Evolutionary conservation across 1,284 basidiomycete genomes (phyloP).

Genomic region (Tilletia walkeri): DNA sequence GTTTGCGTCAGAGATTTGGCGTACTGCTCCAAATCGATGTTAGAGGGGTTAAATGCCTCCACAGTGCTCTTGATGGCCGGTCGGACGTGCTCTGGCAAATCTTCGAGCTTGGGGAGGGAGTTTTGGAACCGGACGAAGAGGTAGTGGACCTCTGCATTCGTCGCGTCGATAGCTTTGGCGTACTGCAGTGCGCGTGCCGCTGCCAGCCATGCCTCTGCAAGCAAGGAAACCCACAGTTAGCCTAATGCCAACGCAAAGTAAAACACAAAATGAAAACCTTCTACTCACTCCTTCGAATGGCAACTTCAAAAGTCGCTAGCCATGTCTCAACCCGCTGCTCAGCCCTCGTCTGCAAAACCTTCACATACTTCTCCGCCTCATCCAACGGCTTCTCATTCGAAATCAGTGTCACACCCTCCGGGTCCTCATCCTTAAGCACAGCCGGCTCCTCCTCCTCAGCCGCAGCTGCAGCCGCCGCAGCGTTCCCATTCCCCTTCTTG

Average conservation of each 20-base stretch:
- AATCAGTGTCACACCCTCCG: slow-evolving; percentile 36
- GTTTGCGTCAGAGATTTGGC: slow-evolving; percentile 56
- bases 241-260: not conserved
- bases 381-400: slow-evolving; percentile 63
- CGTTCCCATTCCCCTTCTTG: slow-evolving; percentile 10
- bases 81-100: slow-evolving; percentile 49
- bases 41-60: slow-evolving; percentile 71
- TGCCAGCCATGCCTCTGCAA: slow-evolving; percentile 73
- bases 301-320: slow-evolving; percentile 76
- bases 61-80: slow-evolving; percentile 56
- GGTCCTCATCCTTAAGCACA: slow-evolving; percentile 39
- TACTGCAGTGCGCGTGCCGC: slow-evolving; percentile 70
- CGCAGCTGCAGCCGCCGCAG: slow-evolving; percentile 19
- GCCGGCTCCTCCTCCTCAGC: slow-evolving; percentile 30
- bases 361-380: slow-evolving; percentile 71
- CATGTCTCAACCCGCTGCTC: slow-evolving; percentile 68
- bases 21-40: slow-evolving; percentile 62
- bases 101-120: slow-evolving; percentile 53
- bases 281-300: slow-evolving; percentile 69
- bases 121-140: slow-evolving; percentile 69
- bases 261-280: not conserved
- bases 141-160: slow-evolving; percentile 70
- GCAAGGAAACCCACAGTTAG: not conserved
- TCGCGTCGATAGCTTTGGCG: slow-evolving; percentile 64
- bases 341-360: slow-evolving; percentile 64